These are phyloP conservation scores for Citrus sp. DNA, from an alignment of 345 rosid species.

Conservation along the genomic window DNA sequence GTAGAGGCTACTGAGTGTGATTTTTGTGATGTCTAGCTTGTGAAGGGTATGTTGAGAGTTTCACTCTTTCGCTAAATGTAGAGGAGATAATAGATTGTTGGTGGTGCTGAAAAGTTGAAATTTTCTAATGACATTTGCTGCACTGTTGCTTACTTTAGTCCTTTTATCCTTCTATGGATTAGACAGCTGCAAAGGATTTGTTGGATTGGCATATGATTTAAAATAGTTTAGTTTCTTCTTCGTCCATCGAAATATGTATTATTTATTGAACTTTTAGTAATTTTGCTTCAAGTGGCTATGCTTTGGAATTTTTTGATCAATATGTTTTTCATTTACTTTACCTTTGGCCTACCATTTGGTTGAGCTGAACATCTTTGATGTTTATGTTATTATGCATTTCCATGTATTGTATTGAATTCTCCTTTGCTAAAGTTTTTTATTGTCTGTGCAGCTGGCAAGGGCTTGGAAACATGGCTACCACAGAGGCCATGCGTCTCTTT, in stretches of 20 bases:
- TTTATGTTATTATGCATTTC: background rate
- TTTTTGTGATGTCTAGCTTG: background rate
- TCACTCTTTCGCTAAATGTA: background rate
- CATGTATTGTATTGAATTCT: background rate
- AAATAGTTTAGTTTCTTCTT: background rate
- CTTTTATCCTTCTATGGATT: background rate
- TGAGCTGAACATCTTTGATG: background rate
- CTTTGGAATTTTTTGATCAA: background rate
- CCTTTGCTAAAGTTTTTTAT: constrained; percentile 20
- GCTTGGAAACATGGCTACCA: constrained; percentile 85
- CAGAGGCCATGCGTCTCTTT: constrained; percentile 99
- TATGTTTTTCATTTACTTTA: background rate
- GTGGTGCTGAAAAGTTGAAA: background rate
- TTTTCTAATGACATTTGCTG: background rate
- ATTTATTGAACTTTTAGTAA: background rate
- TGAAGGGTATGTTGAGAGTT: background rate
- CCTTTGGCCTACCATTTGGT: background rate
- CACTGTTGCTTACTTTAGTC: background rate
- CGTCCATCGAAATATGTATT: no score
- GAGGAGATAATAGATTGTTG: background rate
- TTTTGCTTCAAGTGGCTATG: background rate
- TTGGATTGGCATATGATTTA: background rate
- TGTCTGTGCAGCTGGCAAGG: constrained; percentile 81
- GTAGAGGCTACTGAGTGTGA: background rate
- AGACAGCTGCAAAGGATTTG: background rate